These are phyloP conservation scores for Ceratonia siliqua DNA, from an alignment of 306 rosid species.

Conservation along the genomic window DNA sequence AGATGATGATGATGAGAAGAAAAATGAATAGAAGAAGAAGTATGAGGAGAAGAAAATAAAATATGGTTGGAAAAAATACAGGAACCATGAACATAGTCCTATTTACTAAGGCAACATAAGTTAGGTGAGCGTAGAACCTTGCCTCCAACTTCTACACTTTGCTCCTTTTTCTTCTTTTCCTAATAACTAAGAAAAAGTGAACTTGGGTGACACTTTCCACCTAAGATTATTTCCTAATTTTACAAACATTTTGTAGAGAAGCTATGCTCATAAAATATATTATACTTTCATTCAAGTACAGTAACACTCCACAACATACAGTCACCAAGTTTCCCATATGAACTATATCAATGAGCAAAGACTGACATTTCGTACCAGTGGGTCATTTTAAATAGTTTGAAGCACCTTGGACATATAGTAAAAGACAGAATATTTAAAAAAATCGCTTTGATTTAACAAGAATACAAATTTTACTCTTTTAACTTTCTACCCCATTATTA, in stretches of 20 bases:
- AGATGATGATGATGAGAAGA: background rate
- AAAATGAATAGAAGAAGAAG: background rate
- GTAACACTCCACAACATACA: background rate
- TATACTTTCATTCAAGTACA: background rate
- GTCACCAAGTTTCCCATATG: background rate
- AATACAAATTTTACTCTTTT: background rate
- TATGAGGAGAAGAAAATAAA: background rate
- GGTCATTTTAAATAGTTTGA: background rate
- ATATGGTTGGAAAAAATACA: conserved; percentile 2
- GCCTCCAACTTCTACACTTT: background rate
- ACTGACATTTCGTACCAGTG: background rate
- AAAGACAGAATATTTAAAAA: background rate
- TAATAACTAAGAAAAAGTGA: background rate
- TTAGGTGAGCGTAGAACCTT: background rate
- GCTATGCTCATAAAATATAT: background rate
- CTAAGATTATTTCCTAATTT: background rate
- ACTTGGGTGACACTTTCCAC: background rate
- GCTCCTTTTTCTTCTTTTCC: background rate
- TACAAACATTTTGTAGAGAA: background rate
- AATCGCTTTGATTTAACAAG: background rate
- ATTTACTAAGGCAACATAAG: background rate
- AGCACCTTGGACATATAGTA: background rate
- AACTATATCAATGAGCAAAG: background rate
- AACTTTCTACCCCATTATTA: background rate
- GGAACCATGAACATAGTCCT: conserved; percentile 1